phyloP scores from a whole-genome alignment of 148 eudicot species.

The Gaultheria prostrata region DNA sequence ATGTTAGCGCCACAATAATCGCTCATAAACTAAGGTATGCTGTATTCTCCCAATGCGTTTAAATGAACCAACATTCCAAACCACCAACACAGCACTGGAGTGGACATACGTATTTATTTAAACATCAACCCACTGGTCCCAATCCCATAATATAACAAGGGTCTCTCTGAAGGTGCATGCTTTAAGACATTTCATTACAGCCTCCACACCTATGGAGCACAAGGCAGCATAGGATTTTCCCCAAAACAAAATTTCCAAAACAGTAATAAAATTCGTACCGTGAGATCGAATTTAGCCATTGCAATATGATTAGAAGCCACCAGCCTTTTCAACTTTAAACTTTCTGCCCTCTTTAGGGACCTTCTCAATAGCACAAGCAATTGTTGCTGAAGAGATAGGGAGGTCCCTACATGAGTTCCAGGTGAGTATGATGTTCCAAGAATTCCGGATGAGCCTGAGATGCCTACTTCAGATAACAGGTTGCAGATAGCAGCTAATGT shows the following conservation, averaged over 20 bases:
- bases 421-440: slow-evolving; percentile 81
- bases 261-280: slow-evolving; percentile 38
- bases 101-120: neutral
- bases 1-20: neutral
- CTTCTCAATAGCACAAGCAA: slow-evolving; percentile 76
- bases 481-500: slow-evolving; percentile 84
- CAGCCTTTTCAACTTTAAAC: slow-evolving; percentile 59
- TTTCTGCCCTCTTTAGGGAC: slow-evolving; percentile 79
- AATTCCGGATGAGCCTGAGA: slow-evolving; percentile 62
- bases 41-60: neutral
- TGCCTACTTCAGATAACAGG: slow-evolving; percentile 77
- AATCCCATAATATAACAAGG: neutral
- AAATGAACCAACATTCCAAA: neutral
- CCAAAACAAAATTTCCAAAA: neutral
- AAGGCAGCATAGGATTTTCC: neutral
- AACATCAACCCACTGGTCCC: neutral
- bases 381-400: slow-evolving; percentile 76
- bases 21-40: neutral
- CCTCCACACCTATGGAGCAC: neutral
- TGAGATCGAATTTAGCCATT: slow-evolving; percentile 80
- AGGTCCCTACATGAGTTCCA: slow-evolving; percentile 58
- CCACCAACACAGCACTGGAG: neutral
- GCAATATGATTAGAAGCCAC: slow-evolving; percentile 83
- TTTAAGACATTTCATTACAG: neutral
- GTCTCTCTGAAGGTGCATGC: neutral